phyloP scores from a whole-genome alignment of 495 filamentous ascomycete species.

The Penicillium fimorum region DNA sequence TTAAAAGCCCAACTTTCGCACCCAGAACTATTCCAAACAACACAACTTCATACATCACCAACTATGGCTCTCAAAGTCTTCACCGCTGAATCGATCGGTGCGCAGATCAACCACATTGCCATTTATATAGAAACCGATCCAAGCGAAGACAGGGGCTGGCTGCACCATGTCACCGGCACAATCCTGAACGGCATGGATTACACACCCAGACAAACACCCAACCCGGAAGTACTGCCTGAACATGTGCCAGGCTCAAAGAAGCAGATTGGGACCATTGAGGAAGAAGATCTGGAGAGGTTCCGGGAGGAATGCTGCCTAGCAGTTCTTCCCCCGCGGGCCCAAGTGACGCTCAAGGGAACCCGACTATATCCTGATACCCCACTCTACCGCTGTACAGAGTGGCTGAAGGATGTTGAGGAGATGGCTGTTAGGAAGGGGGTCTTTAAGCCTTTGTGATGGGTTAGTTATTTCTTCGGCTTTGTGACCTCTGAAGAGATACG shows the following conservation, averaged over 20 bases:
- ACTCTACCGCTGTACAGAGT: conserved; percentile 13
- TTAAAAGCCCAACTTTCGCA: not conserved
- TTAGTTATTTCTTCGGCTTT: not conserved
- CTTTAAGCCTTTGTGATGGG: conserved; percentile 1
- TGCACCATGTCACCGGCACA: conserved; percentile 15
- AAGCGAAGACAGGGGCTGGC: conserved; percentile 2
- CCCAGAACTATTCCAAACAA: not conserved
- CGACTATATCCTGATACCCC: conserved; percentile 11
- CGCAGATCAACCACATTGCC: conserved; percentile 10
- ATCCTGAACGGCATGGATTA: conserved; percentile 15
- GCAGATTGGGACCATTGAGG: conserved; percentile 12
- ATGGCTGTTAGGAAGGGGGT: conserved; percentile 19
- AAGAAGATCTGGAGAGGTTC: conserved; percentile 4
- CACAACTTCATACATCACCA: not conserved
- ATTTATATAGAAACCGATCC: conserved; percentile 19
- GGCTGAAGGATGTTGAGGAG: conserved; percentile 19
- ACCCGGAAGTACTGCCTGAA: conserved; percentile 7
- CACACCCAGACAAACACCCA: conserved; percentile 2
- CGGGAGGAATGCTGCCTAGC: conserved; percentile 5
- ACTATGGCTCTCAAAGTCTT: conserved; percentile 9
- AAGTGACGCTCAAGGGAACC: conserved; percentile 6
- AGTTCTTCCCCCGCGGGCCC: conserved; percentile 10
- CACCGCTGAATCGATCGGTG: conserved; percentile 10
- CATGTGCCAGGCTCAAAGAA: conserved; percentile 10
- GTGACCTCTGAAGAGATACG: not conserved